phyloP scores from a whole-genome alignment of 441 rosid species.

The Eutrema salsugineum region DNA sequence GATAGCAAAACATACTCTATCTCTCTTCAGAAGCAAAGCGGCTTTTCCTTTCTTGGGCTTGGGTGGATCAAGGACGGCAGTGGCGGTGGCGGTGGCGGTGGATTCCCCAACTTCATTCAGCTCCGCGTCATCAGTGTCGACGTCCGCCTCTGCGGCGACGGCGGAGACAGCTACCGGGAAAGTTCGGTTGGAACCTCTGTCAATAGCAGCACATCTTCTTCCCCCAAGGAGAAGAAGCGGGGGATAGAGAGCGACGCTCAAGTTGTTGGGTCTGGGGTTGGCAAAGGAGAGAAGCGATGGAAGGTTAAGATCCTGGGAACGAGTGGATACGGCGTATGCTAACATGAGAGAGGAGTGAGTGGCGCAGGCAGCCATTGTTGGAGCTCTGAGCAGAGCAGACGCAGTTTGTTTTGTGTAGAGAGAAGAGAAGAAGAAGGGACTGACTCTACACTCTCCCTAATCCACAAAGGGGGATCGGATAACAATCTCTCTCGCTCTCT shows the following conservation, averaged over 20 bases:
- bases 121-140: constrained; percentile 43
- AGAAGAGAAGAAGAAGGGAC: neutral
- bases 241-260: constrained; percentile 35
- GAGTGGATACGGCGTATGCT: constrained; percentile 44
- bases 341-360: constrained; percentile 51
- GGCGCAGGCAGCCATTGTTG: constrained; percentile 47
- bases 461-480: constrained; percentile 24
- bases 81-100: constrained; percentile 38
- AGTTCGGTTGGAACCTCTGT: constrained; percentile 33
- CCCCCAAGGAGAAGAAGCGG: constrained; percentile 38
- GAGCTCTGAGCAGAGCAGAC: neutral
- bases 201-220: constrained; percentile 20
- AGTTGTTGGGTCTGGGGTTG: constrained; percentile 39
- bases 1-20: constrained; percentile 55
- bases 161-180: constrained; percentile 41
- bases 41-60: constrained; percentile 94
- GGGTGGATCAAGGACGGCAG: constrained; percentile 42
- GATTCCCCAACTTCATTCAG: constrained; percentile 30
- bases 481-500: constrained; percentile 1
- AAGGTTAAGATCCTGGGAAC: constrained; percentile 47
- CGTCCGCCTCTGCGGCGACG: constrained; percentile 51
- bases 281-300: constrained; percentile 55
- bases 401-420: neutral
- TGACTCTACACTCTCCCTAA: neutral
- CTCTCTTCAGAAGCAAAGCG: constrained; percentile 80